Evolutionary conservation across 2,329 filamentous ascomycete species (phyloP).

Genomic region (Claviceps monticola): DNA sequence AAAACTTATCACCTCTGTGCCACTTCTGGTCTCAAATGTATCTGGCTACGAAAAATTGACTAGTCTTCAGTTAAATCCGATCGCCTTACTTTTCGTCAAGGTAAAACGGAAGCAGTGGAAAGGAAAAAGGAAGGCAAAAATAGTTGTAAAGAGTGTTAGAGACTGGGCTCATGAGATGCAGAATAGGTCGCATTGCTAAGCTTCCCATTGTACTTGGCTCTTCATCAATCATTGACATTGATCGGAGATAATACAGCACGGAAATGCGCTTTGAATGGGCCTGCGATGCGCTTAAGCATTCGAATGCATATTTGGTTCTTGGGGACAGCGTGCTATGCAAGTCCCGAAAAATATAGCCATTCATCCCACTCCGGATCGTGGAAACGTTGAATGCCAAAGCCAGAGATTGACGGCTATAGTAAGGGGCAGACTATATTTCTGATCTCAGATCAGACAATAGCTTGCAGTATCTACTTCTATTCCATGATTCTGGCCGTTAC

Average conservation of each 20-base stretch:
- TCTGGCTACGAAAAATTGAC: not conserved
- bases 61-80: not conserved
- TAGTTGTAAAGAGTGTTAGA: not conserved
- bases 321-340: too few relatives aligned
- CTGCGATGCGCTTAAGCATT: not conserved
- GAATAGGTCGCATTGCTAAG: not conserved
- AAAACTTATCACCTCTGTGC: conserved; percentile 7
- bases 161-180: not conserved
- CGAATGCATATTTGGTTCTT: not conserved
- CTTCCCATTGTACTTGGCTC: not conserved
- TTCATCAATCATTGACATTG: not conserved
- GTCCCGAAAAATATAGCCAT: too few relatives aligned
- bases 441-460: too few relatives aligned
- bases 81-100: not conserved
- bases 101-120: too few relatives aligned
- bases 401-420: too few relatives aligned
- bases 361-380: not conserved
- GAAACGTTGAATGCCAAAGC: not conserved
- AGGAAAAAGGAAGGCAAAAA: not conserved
- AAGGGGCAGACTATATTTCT: too few relatives aligned
- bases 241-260: not conserved
- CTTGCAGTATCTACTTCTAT: too few relatives aligned
- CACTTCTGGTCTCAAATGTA: not conserved
- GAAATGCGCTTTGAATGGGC: not conserved
- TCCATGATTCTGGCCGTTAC: too few relatives aligned